These are phyloP conservation scores for Yarrowia porcina DNA, from an alignment of 805 yeast genomes.

Conservation along the genomic window DNA sequence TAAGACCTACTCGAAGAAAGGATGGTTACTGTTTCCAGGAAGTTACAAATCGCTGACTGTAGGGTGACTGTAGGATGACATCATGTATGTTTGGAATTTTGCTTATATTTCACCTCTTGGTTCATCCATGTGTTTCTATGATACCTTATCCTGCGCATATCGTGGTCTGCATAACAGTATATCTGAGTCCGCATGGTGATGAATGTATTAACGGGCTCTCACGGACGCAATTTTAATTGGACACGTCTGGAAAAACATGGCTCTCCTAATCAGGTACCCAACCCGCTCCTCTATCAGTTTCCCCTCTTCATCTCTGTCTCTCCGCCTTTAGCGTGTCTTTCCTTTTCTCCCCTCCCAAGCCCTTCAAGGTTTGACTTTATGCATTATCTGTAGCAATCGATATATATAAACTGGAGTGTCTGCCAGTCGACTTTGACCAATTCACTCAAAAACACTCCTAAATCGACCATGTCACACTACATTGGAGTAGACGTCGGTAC, in stretches of 20 bases:
- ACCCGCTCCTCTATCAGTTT: background rate
- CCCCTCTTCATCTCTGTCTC: background rate
- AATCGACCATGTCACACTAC: conserved; percentile 40
- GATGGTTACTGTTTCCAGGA: background rate
- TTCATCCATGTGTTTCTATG: background rate
- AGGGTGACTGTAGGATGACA: background rate
- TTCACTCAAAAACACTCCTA: background rate
- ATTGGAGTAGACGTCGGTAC: conserved; percentile 96
- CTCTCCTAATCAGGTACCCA: background rate
- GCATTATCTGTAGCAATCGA: conserved; percentile 17
- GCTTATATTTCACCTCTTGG: background rate
- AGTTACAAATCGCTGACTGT: background rate
- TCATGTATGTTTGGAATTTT: background rate
- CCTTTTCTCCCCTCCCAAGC: background rate
- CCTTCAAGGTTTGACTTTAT: background rate
- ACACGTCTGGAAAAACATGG: background rate
- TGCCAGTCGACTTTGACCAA: background rate
- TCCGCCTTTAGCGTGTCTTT: background rate
- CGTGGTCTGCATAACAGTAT: background rate
- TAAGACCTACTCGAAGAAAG: no score
- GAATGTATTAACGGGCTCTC: no score
- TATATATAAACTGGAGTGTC: background rate
- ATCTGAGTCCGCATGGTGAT: no score
- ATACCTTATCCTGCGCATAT: background rate
- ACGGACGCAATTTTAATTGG: background rate